These are phyloP conservation scores for Mediolabrus comicus DNA, from an alignment of 108 stramenopile genomes.

Conservation along the genomic window DNA sequence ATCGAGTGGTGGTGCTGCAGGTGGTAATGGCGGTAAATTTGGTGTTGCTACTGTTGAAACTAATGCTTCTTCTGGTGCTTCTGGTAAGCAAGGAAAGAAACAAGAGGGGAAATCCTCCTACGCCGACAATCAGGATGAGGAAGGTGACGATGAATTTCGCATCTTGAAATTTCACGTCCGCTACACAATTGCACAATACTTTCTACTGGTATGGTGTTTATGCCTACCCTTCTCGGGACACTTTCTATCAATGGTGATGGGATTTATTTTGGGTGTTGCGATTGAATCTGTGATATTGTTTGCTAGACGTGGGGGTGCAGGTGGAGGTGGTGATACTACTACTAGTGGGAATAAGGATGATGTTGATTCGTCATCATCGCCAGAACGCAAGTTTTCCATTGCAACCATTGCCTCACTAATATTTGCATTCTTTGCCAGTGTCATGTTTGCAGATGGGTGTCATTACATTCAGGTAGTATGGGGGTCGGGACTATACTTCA, in stretches of 20 bases:
- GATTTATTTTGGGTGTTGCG: neutral
- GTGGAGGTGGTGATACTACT: too few relatives aligned
- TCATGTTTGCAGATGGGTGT: constrained; percentile 4
- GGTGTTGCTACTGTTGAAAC: too few relatives aligned
- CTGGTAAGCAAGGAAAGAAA: too few relatives aligned
- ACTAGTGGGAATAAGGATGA: too few relatives aligned
- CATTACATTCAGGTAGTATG: constrained; percentile 3
- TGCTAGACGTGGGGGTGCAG: neutral
- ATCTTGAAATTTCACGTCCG: neutral
- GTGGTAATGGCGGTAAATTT: neutral
- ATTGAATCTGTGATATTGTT: neutral
- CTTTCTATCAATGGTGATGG: neutral
- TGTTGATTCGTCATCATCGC: too few relatives aligned
- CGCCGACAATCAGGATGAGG: neutral
- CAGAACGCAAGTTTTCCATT: neutral
- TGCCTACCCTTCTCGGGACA: neutral
- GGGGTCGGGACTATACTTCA: neutral
- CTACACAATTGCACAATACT: constrained; percentile 2
- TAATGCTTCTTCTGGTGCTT: too few relatives aligned
- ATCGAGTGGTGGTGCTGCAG: too few relatives aligned
- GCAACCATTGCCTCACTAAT: neutral
- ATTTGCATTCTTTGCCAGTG: neutral
- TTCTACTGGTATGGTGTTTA: constrained; percentile 1
- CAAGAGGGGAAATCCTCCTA: too few relatives aligned
- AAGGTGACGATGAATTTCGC: neutral